Conservation (phyloP, 2,329 filamentous ascomycete species). For the Aphanocladium album region DNA sequence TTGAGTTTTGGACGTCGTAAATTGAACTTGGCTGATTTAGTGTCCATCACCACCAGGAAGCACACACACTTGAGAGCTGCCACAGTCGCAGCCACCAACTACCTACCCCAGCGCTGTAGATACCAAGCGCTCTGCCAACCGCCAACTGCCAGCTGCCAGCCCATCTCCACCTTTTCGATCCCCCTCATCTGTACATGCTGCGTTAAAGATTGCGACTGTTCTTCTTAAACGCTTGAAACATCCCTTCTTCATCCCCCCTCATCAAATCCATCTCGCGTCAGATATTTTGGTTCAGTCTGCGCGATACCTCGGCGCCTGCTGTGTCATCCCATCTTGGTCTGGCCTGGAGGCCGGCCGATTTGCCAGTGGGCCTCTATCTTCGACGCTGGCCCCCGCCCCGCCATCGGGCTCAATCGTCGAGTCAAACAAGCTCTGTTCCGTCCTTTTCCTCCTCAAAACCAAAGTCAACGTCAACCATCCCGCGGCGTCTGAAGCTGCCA, state of each 20-base stretch:
- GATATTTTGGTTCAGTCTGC: background rate
- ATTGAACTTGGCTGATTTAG: background rate
- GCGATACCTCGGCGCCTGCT: background rate
- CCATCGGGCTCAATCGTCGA: conserved; percentile 11
- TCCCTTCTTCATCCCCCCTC: background rate
- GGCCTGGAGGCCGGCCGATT: conserved; percentile 11
- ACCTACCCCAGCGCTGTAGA: background rate
- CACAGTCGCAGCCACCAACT: background rate
- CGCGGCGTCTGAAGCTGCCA: background rate
- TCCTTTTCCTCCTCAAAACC: background rate
- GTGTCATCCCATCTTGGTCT: conserved; percentile 5
- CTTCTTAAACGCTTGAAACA: background rate
- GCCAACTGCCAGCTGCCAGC: background rate
- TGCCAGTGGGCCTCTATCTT: conserved; percentile 1
- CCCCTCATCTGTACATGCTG: conserved; percentile 9
- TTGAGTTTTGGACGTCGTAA: background rate
- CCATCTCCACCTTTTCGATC: conserved; percentile 14
- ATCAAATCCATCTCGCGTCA: background rate
- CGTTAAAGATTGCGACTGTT: background rate
- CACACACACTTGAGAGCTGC: background rate
- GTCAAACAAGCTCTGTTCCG: conserved; percentile 1
- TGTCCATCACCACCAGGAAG: background rate
- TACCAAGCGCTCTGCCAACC: background rate
- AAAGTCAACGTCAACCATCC: background rate
- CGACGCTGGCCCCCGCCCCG: conserved; percentile 9